phyloP scores from a whole-genome alignment of 2,329 filamentous ascomycete genomes.

The Calonectria pseudoreteaudii region DNA sequence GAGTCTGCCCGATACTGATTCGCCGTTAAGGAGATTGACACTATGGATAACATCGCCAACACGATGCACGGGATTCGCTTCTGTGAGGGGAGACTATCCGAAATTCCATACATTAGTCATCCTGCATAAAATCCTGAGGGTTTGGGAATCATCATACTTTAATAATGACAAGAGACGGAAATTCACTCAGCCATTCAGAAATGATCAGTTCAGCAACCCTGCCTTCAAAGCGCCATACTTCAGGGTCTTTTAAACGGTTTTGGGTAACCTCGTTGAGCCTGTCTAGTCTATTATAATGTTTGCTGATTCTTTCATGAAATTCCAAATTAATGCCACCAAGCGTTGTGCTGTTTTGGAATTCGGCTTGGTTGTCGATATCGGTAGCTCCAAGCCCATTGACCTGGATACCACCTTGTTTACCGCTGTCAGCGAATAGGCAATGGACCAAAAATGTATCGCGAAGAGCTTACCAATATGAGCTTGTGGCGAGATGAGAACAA shows the following conservation, averaged over 20 bases:
- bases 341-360: constrained; percentile 9
- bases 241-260: not conserved
- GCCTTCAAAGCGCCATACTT: not conserved
- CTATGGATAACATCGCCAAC: not conserved
- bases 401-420: not conserved
- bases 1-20: not conserved
- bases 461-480: not conserved
- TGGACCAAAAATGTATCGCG: too few species aligned
- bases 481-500: not conserved
- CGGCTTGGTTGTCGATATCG: constrained; percentile 1
- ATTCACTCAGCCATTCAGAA: not conserved
- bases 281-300: not conserved
- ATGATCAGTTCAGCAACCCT: not conserved
- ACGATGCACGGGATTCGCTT: not conserved
- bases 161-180: not conserved
- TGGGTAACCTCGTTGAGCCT: not conserved
- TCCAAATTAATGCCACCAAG: not conserved
- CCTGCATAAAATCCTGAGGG: not conserved
- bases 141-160: not conserved
- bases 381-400: constrained; percentile 2
- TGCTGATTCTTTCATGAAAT: not conserved
- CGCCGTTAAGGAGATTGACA: not conserved
- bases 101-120: not conserved
- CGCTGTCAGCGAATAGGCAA: not conserved
- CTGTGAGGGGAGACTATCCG: not conserved